These are phyloP conservation scores for Trichoderma sp. DNA, from an alignment of 2,329 filamentous ascomycete genomes.

Conservation along the genomic window DNA sequence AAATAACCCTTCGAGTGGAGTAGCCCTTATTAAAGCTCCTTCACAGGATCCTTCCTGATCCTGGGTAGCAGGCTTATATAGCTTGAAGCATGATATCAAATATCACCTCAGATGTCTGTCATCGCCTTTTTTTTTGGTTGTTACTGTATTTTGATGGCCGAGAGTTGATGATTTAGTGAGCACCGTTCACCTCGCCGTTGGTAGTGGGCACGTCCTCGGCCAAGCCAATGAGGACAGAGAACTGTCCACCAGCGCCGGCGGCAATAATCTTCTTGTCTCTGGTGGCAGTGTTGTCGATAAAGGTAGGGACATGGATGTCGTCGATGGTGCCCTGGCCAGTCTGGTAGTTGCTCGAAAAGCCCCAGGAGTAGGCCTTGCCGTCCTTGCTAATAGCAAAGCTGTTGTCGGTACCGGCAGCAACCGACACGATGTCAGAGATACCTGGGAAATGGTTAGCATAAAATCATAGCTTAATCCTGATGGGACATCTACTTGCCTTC, in stretches of 20 bases:
- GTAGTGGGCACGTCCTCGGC: conserved; percentile 30
- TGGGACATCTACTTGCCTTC: conserved; percentile 41
- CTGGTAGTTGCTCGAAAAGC: conserved; percentile 76
- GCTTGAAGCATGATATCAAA: not conserved
- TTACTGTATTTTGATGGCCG: not conserved
- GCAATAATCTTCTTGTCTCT: conserved; percentile 70
- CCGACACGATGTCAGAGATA: conserved; percentile 51
- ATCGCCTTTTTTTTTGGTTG: not conserved
- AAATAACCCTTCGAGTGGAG: not conserved
- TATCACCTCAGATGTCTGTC: not conserved
- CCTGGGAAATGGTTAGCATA: conserved; percentile 28
- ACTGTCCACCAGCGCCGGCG: conserved; percentile 88
- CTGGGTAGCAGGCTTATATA: not conserved
- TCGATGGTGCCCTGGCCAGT: conserved; percentile 76
- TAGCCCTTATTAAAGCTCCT: not conserved
- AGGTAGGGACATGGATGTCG: conserved; percentile 72
- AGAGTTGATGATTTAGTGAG: conserved; percentile 1
- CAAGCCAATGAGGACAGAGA: conserved; percentile 58
- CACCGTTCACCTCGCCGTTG: conserved; percentile 29
- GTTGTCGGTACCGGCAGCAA: conserved; percentile 69
- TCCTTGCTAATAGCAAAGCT: conserved; percentile 68
- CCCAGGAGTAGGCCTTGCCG: conserved; percentile 75
- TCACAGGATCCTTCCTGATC: not conserved
- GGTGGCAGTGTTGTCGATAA: conserved; percentile 82
- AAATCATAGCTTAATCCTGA: not conserved